Base-by-base conservation (phyloP, 2,329 filamentous ascomycete genomes). In the Exophiala xenobiotica region DNA sequence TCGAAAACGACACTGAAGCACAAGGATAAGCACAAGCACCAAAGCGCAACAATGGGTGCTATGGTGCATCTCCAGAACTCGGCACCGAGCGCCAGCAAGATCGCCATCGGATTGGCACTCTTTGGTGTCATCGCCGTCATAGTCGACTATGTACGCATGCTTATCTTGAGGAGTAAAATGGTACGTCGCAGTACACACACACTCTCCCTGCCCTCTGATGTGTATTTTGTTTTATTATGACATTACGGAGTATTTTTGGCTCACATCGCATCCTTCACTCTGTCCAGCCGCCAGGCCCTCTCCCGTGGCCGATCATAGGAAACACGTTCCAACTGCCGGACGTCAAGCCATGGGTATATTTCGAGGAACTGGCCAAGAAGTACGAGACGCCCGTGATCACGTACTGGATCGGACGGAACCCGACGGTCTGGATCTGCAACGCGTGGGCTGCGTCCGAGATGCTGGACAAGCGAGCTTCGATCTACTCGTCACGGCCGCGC, bases 291-390 rank as follows among this genome's bases (percentile, higher is more conserved):
- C 78, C 78, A 2, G 78, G 79, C 0, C 79, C 78, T 1, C 70
- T 79, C 2, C 78, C 78, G 2, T 70, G 70, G 54, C 79, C 79
- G 3, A 71, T 82, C 24, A 66, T 81, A 3, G 79, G 79, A 26
- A 82, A 80, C 60, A 81, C 78, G 0, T 79, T 77, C 49, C 73
- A 74, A 54, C 69, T 82, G 3, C 79, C 79, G 1, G 70, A 76
- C 19, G 70, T 68, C 49, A 80, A 81, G 60, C 78, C 79, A 2
- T 82, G 79, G 79, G 70, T 81, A 19, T 78, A 77, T 63, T 80
- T 82, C 56, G 77, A 82, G 47, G 62, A 76, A 56, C 64, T 81
- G 0, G 77, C 78, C 3, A 75, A 77, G 57, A 61, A 67, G 40
- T 76, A 78, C 60, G 64, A 75, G 4, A 68, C 73, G 0, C 74